Percentiles rank a stretch among this genome's conserved stretches.
Conservation (phyloP, 2,329 filamentous ascomycete genomes). For the Trichoderma sp. region DNA sequence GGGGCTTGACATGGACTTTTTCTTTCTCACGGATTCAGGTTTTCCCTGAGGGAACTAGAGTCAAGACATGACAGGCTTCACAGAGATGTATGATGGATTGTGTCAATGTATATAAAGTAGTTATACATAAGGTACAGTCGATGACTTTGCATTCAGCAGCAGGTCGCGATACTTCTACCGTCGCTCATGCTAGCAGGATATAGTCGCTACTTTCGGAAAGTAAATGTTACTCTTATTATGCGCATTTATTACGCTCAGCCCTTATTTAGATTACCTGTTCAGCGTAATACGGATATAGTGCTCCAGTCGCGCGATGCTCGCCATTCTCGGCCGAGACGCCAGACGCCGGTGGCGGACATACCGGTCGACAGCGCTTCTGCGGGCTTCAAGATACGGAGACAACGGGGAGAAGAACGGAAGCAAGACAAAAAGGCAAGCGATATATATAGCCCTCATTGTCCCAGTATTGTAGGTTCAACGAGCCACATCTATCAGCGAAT, state of each 20-base stretch:
- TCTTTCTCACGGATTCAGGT: neutral
- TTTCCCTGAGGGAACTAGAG: neutral
- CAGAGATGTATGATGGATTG: neutral
- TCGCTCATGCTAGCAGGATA: neutral
- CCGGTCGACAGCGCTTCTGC: neutral
- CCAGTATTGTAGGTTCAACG: neutral
- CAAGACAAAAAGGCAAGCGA: neutral
- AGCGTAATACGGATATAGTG: neutral
- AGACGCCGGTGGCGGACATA: slow-evolving; percentile 4
- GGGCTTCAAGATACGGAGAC: slow-evolving; percentile 11
- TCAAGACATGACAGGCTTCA: neutral
- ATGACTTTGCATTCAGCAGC: neutral
- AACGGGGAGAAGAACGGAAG: no score
- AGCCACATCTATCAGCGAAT: neutral
- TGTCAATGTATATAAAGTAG: neutral
- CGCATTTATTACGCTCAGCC: neutral
- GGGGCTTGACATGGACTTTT: neutral
- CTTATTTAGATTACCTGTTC: neutral
- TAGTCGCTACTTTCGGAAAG: neutral
- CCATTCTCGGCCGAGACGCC: slow-evolving; percentile 10
- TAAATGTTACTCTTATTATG: neutral
- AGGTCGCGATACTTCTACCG: neutral
- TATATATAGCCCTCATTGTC: neutral
- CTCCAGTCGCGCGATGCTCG: neutral
- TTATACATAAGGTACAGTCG: neutral